Evolutionary conservation across 164 flowering plant genomes (phyloP).

Genomic region (Macadamia integrifolia): DNA sequence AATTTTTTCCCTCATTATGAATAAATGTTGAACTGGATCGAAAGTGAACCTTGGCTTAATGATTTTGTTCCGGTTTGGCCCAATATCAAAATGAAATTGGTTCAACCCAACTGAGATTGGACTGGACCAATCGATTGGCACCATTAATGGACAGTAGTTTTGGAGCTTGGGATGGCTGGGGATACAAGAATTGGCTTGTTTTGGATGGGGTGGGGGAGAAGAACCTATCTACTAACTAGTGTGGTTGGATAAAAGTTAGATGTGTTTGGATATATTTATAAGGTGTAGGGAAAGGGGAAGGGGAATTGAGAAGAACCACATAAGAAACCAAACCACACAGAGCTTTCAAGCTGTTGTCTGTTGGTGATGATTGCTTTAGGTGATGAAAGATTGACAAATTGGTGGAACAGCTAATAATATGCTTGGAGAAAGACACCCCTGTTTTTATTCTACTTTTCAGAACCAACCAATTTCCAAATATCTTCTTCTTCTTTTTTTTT

Average conservation of each 20-base stretch:
- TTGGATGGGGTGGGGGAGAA: conserved; percentile 12
- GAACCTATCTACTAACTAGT: conserved; percentile 15
- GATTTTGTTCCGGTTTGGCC: too few species aligned
- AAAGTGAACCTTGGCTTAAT: too few species aligned
- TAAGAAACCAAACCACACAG: conserved; percentile 8
- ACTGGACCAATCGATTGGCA: too few species aligned
- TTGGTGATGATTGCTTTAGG: conserved; percentile 1
- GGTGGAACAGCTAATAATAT: conserved; percentile 32
- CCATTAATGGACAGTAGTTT: conserved; percentile 10
- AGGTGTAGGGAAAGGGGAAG: too few species aligned
- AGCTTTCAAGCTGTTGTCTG: conserved; percentile 3
- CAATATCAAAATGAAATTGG: too few species aligned
- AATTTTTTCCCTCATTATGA: too few species aligned
- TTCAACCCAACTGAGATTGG: too few species aligned
- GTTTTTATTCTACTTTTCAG: conserved; percentile 36
- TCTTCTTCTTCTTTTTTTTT: conserved; percentile 5
- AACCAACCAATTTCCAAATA: conserved; percentile 9
- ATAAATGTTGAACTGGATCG: too few species aligned
- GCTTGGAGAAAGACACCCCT: conserved; percentile 32
- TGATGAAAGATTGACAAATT: conserved; percentile 9
- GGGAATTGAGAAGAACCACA: conserved; percentile 21
- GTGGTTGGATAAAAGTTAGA: conserved; percentile 26
- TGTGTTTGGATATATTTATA: conserved; percentile 15
- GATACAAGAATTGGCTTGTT: conserved; percentile 11
- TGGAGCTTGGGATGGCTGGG: conserved; percentile 25